Evolutionary conservation across 495 filamentous ascomycete species (phyloP), one percentile per base, ranked within the genome.

Genomic region (Eremomyces bilateralis): DNA sequence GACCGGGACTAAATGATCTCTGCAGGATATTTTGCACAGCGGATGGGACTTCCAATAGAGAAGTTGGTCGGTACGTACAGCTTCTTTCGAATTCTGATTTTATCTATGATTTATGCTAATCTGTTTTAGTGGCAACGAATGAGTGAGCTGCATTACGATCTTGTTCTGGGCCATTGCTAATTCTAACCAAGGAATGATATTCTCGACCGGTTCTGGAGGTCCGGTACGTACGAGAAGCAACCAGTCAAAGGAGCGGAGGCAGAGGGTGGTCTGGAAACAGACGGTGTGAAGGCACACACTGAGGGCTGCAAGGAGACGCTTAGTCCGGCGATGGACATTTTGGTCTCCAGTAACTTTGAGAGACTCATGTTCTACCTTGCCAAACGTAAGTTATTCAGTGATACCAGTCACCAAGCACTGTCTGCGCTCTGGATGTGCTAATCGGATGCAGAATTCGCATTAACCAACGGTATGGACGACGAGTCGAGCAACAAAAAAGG

Each of bases 321-420:
- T 24, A 76, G 68, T 34, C 85, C 88, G 0, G 88, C 88, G 15
- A 97, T 97, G 88, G 88, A 95, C 52, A 94, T 94, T 35, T 64
- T 95, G 10, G 82, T 94, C 22, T 78, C 71, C 35, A 82, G 74
- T 52, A 97, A 97, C 62, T 94, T 97, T 52, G 88, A 97, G 61
- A 68, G 88, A 19, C 63, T 97, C 0, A 62, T 97, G n/a, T 94
- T 85, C 85, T 92, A 76, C 61, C 62, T 92, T 8, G 72, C 80
- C n/a, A n/a, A n/a, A n/a, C n/a, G n/a, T n/a, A n/a, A n/a, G n/a
- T n/a, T n/a, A n/a, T n/a, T n/a, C n/a, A n/a, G n/a, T n/a, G n/a
- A n/a, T n/a, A n/a, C n/a, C n/a, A n/a, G n/a, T n/a, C n/a, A n/a
- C n/a, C n/a, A n/a, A n/a, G n/a, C n/a, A n/a, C n/a, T n/a, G n/a